Evolutionary conservation across 805 yeast species (phyloP), one percentile per base, ranked within the genome.

Genomic region (Lipomyces anomalus): DNA sequence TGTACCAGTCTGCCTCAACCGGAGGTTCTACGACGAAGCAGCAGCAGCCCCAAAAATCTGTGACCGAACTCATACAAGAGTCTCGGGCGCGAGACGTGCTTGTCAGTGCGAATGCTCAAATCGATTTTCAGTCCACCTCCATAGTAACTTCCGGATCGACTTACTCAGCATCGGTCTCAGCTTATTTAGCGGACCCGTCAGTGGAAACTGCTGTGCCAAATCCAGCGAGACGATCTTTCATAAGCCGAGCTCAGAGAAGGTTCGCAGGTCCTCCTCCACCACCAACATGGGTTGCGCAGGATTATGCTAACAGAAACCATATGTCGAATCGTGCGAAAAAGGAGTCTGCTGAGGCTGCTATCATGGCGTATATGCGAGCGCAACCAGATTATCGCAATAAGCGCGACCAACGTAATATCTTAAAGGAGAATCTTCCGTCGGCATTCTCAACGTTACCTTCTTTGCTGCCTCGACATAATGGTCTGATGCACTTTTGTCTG

Each of bases 201-300:
- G 46, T 37, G 17, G 30, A 29, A 21, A 42, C 30, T 18, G 35
- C 30, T 6, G 23, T 35, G 6, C 6, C 16, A 6, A 23, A n/a
- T 16, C 35, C 44, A n/a, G 13, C 47, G 28, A 4, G 23, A 23
- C 28, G 44, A 44, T 23, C 38, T 40, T 22, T 20, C 17, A 2
- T 35, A 38, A 17, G 22, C 6, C 43, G 50, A 9, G 30, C 30
- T 9, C 30, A 26, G n/a, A 44, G 50, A 4, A 46, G 38, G 3
- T 44, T 44, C 21, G 55, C 52, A 1, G 55, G 55, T 1, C 55
- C 55, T 23, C 55, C 55, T 7, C 55, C 55, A 13, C 55, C 55
- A 4, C 44, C 50, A 23, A 43, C 55, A 6, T 50, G 55, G 55
- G 18, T 50, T 6, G 44, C 39, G 21, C 50, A 41, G 20, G 55